Evolutionary conservation across 306 rosid genomes (phyloP), one percentile per base, ranked within the genome.

Genomic region (Medicago lupulina): DNA sequence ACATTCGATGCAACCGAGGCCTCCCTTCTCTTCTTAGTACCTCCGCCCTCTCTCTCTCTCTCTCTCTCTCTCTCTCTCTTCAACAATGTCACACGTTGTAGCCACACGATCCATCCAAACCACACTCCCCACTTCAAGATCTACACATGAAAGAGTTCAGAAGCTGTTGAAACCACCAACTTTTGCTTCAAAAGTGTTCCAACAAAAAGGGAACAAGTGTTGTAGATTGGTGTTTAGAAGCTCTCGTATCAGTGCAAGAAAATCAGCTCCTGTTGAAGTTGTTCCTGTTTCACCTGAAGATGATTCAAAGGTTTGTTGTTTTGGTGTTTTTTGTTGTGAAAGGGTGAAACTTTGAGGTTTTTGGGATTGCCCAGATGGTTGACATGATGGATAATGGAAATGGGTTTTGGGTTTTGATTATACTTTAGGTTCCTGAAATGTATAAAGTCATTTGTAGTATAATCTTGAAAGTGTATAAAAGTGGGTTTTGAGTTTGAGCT

Each of bases 231-330:
- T 40, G 19, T 63, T 28, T 47, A 74, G 80, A 81, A 80, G 76
- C 71, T 78, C 5, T 55, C 74, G 59, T 54, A 75, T 91, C 78
- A 77, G 75, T 28, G 90, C 98, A 2, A 75, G 82, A 84, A 83
- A 81, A 58, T 83, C 92, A 66, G 79, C 87, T 25, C 81, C 89
- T 71, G 66, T 79, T 17, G 92, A 88, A 79, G 86, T 93, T 50
- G 70, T 89, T 55, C 93, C 98, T 4, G 90, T 93, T 0, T 86
- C 98, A 18, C 91, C 96, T 12, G 93, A 84, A 74, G 97, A 91
- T 82, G 76, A 73, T 18, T 78, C 91, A 3, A 85, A 86, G 97
- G 98, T 90, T 82, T 13, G 85, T 80, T 19, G 62, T 76, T 17
- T 78, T 65, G 46, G 21, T 6, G 0, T 60, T 36, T 66, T 5